phyloP scores from a whole-genome alignment of 495 filamentous ascomycete species.

The Pyrenopolyporus hunteri region DNA sequence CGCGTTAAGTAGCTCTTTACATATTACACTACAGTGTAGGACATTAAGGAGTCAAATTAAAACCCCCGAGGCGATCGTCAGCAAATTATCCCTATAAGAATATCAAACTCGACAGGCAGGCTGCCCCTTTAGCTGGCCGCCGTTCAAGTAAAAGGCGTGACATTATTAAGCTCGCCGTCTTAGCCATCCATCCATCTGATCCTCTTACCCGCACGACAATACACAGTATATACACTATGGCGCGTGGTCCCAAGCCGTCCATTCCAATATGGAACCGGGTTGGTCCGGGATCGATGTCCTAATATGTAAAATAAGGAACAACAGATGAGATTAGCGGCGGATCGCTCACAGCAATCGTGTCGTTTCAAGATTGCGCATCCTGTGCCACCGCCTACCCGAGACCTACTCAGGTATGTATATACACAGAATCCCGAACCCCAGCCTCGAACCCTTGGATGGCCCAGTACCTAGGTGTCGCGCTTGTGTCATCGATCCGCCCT shows the following conservation, averaged over 20 bases:
- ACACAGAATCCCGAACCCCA: slow-evolving; percentile 6
- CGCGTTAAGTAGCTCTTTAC: neutral
- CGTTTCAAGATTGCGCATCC: slow-evolving; percentile 37
- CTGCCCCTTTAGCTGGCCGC: neutral
- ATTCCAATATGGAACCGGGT: slow-evolving; percentile 1
- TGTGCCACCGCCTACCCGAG: slow-evolving; percentile 26
- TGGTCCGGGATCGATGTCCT: slow-evolving; percentile 8
- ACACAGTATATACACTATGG: no score
- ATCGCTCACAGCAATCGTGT: slow-evolving; percentile 32
- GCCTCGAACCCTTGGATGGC: neutral
- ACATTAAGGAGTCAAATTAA: slow-evolving; percentile 13
- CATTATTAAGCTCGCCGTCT: slow-evolving; percentile 9
- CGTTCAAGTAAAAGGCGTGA: neutral
- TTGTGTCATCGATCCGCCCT: slow-evolving; percentile 28
- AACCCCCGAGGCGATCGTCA: slow-evolving; percentile 26
- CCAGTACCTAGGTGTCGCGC: slow-evolving; percentile 8
- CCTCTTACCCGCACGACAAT: slow-evolving; percentile 2
- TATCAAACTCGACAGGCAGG: slow-evolving; percentile 15
- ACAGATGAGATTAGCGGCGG: slow-evolving; percentile 33
- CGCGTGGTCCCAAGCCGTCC: slow-evolving; percentile 1
- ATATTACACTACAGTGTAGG: no score
- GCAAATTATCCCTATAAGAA: slow-evolving; percentile 3
- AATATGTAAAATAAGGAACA: slow-evolving; percentile 15
- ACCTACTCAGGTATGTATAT: neutral
- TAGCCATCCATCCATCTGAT: slow-evolving; percentile 13